Evolutionary conservation across 768 basidiomycete species (phyloP).

Genomic region (Rhizopogon roseolus): DNA sequence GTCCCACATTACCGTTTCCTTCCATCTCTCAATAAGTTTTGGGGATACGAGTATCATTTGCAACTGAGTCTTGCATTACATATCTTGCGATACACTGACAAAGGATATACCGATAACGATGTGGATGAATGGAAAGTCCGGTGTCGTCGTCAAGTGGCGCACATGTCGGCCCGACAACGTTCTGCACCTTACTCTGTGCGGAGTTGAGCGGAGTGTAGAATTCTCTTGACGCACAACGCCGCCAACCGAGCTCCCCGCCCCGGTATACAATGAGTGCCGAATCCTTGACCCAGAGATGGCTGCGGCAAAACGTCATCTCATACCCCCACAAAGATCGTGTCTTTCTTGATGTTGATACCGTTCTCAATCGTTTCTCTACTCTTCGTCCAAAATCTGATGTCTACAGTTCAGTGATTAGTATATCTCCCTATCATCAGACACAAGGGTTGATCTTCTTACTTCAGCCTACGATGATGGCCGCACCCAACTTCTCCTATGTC

Average conservation of each 20-base stretch:
- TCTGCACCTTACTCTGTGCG: not conserved
- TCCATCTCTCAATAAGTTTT: not conserved
- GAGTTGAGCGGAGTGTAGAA: not conserved
- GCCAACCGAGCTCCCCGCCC: too few relatives aligned
- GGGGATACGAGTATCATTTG: not conserved
- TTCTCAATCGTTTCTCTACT: constrained; percentile 48
- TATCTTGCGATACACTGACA: too few relatives aligned
- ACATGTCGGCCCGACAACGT: too few relatives aligned
- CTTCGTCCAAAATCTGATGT: constrained; percentile 78
- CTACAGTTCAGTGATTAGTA: constrained; percentile 48
- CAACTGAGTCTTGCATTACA: too few relatives aligned
- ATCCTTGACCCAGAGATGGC: constrained; percentile 49
- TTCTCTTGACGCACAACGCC: too few relatives aligned
- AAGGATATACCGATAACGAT: not conserved
- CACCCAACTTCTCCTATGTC: constrained; percentile 82
- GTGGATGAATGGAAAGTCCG: not conserved
- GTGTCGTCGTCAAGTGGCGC: too few relatives aligned
- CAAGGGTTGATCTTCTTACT: constrained; percentile 6
- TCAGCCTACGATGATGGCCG: constrained; percentile 93
- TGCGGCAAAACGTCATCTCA: constrained; percentile 54
- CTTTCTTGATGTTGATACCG: constrained; percentile 56
- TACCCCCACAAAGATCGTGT: constrained; percentile 57
- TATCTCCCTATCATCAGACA: constrained; percentile 11
- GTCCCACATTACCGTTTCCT: not conserved
- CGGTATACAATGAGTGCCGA: constrained; percentile 23